Evolutionary conservation across 495 filamentous ascomycete species (phyloP).

Genomic region (Astrocystis sublimbata): DNA sequence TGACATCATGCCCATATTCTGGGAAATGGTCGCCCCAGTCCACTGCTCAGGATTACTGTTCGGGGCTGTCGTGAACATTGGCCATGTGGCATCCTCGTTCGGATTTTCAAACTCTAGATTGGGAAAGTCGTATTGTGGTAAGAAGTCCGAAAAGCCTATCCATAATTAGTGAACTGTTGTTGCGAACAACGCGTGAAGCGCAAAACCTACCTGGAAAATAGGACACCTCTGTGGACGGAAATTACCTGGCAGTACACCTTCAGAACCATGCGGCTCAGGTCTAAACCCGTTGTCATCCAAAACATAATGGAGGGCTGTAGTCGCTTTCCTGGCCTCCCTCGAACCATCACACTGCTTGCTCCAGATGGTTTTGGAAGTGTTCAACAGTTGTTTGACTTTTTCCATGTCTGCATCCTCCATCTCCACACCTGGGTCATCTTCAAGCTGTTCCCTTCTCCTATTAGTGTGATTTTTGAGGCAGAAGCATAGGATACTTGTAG

Average conservation of each 20-base stretch:
- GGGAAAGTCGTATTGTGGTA: background rate
- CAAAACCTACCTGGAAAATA: slow-evolving; percentile 2
- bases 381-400: slow-evolving; percentile 22
- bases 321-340: slow-evolving; percentile 24
- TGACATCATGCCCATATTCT: background rate
- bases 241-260: background rate
- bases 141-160: slow-evolving; percentile 2
- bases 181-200: background rate
- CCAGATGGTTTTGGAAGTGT: slow-evolving; percentile 22
- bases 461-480: slow-evolving; percentile 26
- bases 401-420: slow-evolving; percentile 14
- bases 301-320: slow-evolving; percentile 20
- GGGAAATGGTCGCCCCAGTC: background rate
- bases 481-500: slow-evolving; percentile 41
- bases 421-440: background rate
- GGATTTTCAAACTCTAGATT: background rate
- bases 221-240: background rate
- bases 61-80: background rate
- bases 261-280: background rate
- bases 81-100: background rate
- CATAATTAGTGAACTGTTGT: background rate
- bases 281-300: background rate
- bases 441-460: background rate
- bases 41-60: background rate
- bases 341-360: slow-evolving; percentile 21